Percentiles rank a stretch among this genome's conserved stretches.
Evolutionary conservation across 1,139 yeast species (phyloP).

Genomic region (Hyphopichia fennica): DNA sequence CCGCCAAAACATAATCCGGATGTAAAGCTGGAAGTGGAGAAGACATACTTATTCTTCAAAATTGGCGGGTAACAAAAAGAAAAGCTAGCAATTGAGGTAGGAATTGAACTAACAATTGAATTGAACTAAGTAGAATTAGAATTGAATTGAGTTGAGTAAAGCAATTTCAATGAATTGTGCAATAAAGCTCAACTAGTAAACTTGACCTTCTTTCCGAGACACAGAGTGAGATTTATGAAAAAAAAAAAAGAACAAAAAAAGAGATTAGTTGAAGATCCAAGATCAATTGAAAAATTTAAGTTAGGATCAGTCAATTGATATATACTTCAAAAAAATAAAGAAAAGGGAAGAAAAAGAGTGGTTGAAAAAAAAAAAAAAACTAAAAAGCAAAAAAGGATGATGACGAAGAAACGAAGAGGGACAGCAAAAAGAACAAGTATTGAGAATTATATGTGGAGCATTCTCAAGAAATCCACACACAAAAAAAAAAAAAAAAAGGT

Average conservation of each 20-base stretch:
- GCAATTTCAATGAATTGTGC: too few species aligned
- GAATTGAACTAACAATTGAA: background rate
- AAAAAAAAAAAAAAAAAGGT: background rate
- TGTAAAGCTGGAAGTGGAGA: constrained; percentile 11
- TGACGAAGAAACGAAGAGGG: background rate
- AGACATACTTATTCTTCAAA: too few species aligned
- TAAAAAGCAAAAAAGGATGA: background rate
- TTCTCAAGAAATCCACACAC: background rate
- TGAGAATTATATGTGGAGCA: background rate
- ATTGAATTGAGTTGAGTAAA: background rate
- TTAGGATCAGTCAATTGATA: background rate
- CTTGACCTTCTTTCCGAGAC: too few species aligned
- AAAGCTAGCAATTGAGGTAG: too few species aligned
- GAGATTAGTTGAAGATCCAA: too few species aligned
- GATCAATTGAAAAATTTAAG: too few species aligned
- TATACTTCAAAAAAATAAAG: background rate
- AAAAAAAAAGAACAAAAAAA: too few species aligned
- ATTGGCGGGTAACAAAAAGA: too few species aligned
- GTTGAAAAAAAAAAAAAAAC: background rate
- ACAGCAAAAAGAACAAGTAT: background rate
- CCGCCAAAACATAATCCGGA: constrained; percentile 36
- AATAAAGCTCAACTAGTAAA: too few species aligned
- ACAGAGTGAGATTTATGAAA: too few species aligned
- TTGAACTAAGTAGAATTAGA: too few species aligned
- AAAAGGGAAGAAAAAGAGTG: background rate